Evolutionary conservation across 2,329 filamentous ascomycete genomes (phyloP).

Genomic region (Chaetomium strumarium): DNA sequence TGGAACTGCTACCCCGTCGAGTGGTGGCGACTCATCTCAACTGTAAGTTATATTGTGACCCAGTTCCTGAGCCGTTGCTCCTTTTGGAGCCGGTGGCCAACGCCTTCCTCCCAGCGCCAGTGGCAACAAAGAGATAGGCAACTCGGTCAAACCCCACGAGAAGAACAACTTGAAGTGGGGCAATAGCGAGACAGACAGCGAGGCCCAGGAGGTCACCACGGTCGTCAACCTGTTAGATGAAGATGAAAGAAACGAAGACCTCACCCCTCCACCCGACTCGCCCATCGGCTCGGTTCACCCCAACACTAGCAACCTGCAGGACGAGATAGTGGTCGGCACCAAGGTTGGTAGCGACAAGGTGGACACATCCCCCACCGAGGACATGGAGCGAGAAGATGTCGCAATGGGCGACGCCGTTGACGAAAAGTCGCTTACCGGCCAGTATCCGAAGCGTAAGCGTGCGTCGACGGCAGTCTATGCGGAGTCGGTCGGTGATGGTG

Average conservation of each 20-base stretch:
- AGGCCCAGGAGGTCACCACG: slow-evolving; percentile 30
- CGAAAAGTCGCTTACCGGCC: slow-evolving; percentile 30
- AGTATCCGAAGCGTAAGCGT: slow-evolving; percentile 53
- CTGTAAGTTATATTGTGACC: neutral
- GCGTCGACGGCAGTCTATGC: slow-evolving; percentile 38
- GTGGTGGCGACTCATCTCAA: neutral
- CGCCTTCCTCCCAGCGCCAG: too few relatives aligned
- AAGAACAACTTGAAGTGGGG: too few relatives aligned
- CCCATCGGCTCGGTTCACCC: slow-evolving; percentile 27
- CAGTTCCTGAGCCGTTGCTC: neutral
- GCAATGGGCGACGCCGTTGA: slow-evolving; percentile 38
- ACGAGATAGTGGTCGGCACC: slow-evolving; percentile 49
- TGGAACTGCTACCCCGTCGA: neutral
- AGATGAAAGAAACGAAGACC: slow-evolving; percentile 29
- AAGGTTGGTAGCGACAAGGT: slow-evolving; percentile 38
- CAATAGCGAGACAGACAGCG: neutral
- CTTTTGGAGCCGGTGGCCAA: neutral
- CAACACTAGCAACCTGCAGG: slow-evolving; percentile 35
- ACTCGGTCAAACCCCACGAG: too few relatives aligned
- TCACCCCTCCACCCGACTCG: slow-evolving; percentile 40
- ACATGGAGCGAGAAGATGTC: slow-evolving; percentile 37
- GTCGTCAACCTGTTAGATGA: neutral
- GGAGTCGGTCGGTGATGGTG: slow-evolving; percentile 44
- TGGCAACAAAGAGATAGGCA: too few relatives aligned
- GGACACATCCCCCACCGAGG: slow-evolving; percentile 28